Evolutionary conservation across 2,329 filamentous ascomycete species (phyloP), one percentile per base, ranked within the genome.

Genomic region (Endothia cerciana): DNA sequence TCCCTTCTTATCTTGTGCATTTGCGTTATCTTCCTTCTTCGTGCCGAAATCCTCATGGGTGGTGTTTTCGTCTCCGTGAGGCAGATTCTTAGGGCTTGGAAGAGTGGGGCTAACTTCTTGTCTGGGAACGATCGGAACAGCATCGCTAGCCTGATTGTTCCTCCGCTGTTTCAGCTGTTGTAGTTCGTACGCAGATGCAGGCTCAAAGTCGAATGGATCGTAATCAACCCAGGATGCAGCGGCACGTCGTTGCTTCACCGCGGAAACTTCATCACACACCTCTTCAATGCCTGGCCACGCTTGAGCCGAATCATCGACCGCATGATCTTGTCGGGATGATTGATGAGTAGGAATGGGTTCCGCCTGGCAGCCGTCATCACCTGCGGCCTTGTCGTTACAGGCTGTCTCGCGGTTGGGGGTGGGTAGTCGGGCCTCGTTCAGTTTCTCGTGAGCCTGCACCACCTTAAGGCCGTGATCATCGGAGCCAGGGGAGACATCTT

Each of bases 151-250:
- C 25, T n/a, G 17, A 8, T 7, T 6, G 36, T 60, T 17, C 25
- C 40, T 51, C 43, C 30, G 53, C 11, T 60, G 40, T 25, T 63
- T 51, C 53, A 56, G 41, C 25, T 36, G 43, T 3, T 51, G 61
- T 47, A 68, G 41, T 51, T 63, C 56, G 43, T 62, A 55, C 19
- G 66, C 66, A 53, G 66, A 65, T 28, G 25, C 33, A 47, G 66
- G 55, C n/a, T 62, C 60, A 10, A 40, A 28, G 13, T 4, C 22
- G 13, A 4, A 25, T 40, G 47, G 28, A 4, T 62, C 45, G 38
- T 40, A 38, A 15, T 17, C n/a, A 13, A 22, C 13, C 43, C 43
- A 61, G 11, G 47, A 30, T 7, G 28, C 25, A 49, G 43, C 45
- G 2, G 28, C 2, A 4, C 28, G 19, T 15, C 13, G 43, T 17